Percentiles rank a stretch among this genome's conserved stretches.
phyloP scores from a whole-genome alignment of 2,329 filamentous ascomycete species.

The Fusarium sambucinum region DNA sequence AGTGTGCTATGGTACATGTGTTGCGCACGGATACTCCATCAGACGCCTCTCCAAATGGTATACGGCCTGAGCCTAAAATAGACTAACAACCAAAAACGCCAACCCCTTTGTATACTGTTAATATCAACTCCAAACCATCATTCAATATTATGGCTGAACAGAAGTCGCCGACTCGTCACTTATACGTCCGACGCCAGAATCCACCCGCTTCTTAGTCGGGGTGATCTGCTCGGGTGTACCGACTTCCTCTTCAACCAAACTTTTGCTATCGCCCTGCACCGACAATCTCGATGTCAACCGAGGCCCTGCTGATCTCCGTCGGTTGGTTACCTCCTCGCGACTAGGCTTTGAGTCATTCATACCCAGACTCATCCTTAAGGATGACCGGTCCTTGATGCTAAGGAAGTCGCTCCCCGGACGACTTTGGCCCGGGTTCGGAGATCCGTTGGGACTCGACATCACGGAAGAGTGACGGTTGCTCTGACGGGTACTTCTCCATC shows the following conservation, averaged over 20 bases:
- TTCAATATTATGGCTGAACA: slow-evolving; percentile 16
- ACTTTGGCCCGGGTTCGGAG: slow-evolving; percentile 54
- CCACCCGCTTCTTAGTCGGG: slow-evolving; percentile 50
- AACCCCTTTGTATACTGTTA: slow-evolving; percentile 41
- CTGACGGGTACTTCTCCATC: slow-evolving; percentile 62
- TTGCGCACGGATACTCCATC: slow-evolving; percentile 18
- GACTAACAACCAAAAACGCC: slow-evolving; percentile 33
- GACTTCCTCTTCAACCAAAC: slow-evolving; percentile 35
- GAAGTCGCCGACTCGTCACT: slow-evolving; percentile 47
- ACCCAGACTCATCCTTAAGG: slow-evolving; percentile 50
- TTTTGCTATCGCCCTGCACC: slow-evolving; percentile 40
- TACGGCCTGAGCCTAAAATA: slow-evolving; percentile 16
- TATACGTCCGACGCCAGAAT: slow-evolving; percentile 52
- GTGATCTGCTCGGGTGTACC: slow-evolving; percentile 36
- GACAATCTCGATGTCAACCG: slow-evolving; percentile 35
- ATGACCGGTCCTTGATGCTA: slow-evolving; percentile 52
- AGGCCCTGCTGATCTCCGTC: slow-evolving; percentile 51
- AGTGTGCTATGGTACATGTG: slow-evolving; percentile 44
- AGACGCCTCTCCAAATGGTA: slow-evolving; percentile 45
- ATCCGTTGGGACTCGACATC: slow-evolving; percentile 37
- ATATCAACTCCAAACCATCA: slow-evolving; percentile 11
- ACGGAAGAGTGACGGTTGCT: slow-evolving; percentile 50
- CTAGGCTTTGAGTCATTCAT: slow-evolving; percentile 47
- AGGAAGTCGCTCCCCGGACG: slow-evolving; percentile 39
- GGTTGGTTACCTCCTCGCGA: slow-evolving; percentile 44